These are phyloP conservation scores for Anacardium occidentale DNA, from an alignment of 345 rosid species.

Conservation along the genomic window DNA sequence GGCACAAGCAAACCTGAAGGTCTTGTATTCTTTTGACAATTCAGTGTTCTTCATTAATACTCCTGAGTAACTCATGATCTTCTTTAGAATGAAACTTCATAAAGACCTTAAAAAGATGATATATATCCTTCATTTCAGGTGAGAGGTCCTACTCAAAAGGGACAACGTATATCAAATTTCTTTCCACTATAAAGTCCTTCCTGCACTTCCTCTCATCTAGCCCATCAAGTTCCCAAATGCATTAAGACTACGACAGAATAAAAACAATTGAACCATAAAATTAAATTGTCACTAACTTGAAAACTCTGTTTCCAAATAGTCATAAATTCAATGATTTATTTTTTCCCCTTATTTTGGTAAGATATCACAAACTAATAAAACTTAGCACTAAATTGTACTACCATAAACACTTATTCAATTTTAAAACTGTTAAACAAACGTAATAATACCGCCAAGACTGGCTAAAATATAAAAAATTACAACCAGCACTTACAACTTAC, in stretches of 20 bases:
- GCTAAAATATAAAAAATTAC: background rate
- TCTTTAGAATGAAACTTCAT: conserved; percentile 84
- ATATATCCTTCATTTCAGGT: conserved; percentile 65
- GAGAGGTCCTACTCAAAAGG: conserved; percentile 70
- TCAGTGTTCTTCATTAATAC: conserved; percentile 64
- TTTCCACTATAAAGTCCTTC: conserved; percentile 81
- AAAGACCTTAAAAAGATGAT: conserved; percentile 69
- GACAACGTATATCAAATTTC: conserved; percentile 73
- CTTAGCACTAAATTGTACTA: background rate
- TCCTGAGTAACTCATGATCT: conserved; percentile 71
- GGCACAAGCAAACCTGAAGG: conserved; percentile 63
- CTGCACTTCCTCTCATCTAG: conserved; percentile 97
- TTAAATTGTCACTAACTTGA: background rate
- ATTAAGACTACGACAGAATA: background rate
- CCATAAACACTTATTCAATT: background rate
- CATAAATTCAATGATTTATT: background rate
- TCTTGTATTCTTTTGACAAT: conserved; percentile 74
- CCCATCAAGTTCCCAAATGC: conserved; percentile 41
- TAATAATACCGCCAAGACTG: background rate
- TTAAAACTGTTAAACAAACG: background rate
- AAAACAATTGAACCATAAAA: background rate
- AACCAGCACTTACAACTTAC: background rate
- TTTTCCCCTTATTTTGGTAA: no score
- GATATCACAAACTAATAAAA: background rate
- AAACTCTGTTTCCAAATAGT: background rate